Base-by-base conservation (phyloP, 148 eudicot species). In the Mesembryanthemum crystallinum region DNA sequence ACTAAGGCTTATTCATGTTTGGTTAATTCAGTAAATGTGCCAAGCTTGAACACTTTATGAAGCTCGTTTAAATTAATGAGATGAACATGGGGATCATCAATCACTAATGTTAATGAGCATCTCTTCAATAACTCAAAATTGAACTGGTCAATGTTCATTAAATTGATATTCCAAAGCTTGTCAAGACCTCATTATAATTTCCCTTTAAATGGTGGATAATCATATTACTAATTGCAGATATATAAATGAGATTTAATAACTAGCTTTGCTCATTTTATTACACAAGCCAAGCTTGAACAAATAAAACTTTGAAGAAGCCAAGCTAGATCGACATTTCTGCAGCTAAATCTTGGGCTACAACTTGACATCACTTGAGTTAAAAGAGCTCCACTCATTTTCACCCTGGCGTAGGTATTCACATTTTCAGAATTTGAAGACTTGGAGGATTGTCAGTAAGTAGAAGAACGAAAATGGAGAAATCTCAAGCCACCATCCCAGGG, bases 191-290 rank as follows among this genome's bases (percentile, higher is more conserved):
- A 27, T 7, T 0, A 64, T 33, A 29, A 13, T 0, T 12, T 25
- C 5, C 13, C 49, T 13, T 45, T 45, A 9, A 8, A 8, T 45
- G 49, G 49, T 8, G 49, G 49, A 45, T 45, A 45, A 9, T 8
- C 49, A 10, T 8, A 45, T 8, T 13, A 45, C 49, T 11, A 25
- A 62, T 28, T 62, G 66, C 37, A 30, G 6, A 28, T 29, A 33
- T 33, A 62, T 37, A 63, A 30, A 63, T 63, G 67, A 63, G 67
- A 39, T 63, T 63, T 10, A 32, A 18, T 63, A 63, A 17, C 49
- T 45, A 45, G 13, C 49, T 45, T 2, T 1, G 0, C 13, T 45
- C 1, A 12, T 45, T 45, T 45, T 13, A 45, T 11, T 8, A 45
- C 49, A 45, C 14, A 1, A 11, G 14, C 1, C 49, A 45, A 15